Evolutionary conservation across 2,329 filamentous ascomycete genomes (phyloP).

Genomic region (Claviceps lovelessii): DNA sequence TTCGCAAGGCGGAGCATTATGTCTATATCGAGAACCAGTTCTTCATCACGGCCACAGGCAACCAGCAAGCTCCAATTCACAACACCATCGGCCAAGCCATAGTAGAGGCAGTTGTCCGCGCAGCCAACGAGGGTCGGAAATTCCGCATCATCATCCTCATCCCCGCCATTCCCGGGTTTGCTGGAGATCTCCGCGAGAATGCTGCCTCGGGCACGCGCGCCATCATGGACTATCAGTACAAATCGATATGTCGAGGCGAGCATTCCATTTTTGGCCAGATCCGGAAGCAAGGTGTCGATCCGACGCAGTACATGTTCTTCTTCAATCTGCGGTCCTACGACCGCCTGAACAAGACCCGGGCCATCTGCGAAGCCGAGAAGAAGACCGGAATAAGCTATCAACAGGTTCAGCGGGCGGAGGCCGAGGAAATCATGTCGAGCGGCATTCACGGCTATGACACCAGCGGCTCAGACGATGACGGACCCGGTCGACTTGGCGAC

Average conservation of each 20-base stretch:
- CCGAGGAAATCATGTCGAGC: constrained; percentile 71
- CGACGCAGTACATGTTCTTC: constrained; percentile 69
- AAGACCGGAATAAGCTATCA: constrained; percentile 72
- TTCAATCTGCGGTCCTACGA: constrained; percentile 93
- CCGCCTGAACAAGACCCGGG: constrained; percentile 69
- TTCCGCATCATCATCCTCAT: constrained; percentile 86
- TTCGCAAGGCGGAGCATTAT: constrained; percentile 75
- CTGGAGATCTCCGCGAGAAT: constrained; percentile 72
- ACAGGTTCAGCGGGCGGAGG: constrained; percentile 74
- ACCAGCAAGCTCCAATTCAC: constrained; percentile 71
- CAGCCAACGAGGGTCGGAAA: constrained; percentile 68
- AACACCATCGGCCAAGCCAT: constrained; percentile 83
- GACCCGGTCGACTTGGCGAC: constrained; percentile 1
- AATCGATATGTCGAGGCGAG: constrained; percentile 82
- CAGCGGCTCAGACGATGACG: constrained; percentile 17
- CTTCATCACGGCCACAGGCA: constrained; percentile 88
- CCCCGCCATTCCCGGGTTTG: constrained; percentile 84
- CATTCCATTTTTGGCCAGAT: constrained; percentile 81
- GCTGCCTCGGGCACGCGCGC: constrained; percentile 76
- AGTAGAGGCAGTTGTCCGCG: constrained; percentile 74
- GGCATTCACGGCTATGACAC: constrained; percentile 49
- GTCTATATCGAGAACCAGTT: constrained; percentile 99
- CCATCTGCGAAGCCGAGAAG: constrained; percentile 60
- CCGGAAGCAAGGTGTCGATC: constrained; percentile 57
- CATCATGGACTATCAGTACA: constrained; percentile 99